Conservation (phyloP, 2,329 filamentous ascomycete species). For the Cladorrhinum sp. region DNA sequence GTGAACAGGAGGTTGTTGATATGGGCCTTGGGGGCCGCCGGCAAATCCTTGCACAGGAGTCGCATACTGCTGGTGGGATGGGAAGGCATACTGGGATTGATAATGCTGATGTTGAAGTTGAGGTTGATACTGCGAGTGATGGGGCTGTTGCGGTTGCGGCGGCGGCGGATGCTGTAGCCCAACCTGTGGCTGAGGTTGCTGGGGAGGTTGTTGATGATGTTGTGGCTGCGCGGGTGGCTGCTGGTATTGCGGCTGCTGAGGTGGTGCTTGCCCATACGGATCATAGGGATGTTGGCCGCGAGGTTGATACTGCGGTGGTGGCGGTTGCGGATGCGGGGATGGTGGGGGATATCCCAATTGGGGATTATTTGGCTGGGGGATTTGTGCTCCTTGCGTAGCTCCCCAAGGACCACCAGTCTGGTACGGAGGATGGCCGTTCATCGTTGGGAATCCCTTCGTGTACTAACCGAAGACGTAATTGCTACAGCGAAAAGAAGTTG, state of each 20-base stretch:
- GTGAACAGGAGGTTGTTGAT: background rate
- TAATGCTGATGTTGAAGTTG: background rate
- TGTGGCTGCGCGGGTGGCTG: too few species aligned
- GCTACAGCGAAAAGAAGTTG: background rate
- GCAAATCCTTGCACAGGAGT: background rate
- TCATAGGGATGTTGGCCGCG: background rate
- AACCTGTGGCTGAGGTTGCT: too few species aligned
- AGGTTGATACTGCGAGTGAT: too few species aligned
- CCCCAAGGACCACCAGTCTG: too few species aligned
- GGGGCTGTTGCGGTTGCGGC: too few species aligned
- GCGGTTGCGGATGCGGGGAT: background rate
- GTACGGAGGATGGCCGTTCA: background rate
- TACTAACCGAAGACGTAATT: background rate
- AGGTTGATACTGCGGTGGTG: background rate
- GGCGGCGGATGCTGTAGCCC: too few species aligned
- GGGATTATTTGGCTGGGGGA: too few species aligned
- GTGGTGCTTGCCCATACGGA: background rate
- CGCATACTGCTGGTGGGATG: background rate
- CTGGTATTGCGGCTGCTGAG: background rate
- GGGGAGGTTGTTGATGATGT: too few species aligned
- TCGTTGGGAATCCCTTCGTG: background rate
- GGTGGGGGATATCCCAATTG: too few species aligned
- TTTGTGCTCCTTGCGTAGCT: too few species aligned
- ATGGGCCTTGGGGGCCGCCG: background rate
- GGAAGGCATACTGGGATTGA: background rate